phyloP scores from a whole-genome alignment of 2,329 filamentous ascomycete genomes.

The Fusarium secorum region DNA sequence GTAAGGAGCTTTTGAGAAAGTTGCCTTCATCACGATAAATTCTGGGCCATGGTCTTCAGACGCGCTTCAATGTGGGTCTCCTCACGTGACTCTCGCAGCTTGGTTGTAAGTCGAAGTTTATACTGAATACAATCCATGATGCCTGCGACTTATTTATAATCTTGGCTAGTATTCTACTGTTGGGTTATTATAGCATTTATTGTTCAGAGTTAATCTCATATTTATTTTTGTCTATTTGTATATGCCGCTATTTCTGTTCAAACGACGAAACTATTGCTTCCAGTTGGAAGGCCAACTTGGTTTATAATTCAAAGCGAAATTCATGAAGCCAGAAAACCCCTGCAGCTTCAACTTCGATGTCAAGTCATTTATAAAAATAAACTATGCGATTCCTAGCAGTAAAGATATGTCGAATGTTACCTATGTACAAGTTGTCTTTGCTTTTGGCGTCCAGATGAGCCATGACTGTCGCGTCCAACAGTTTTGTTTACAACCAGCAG shows the following conservation, averaged over 20 bases:
- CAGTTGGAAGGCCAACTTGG: neutral
- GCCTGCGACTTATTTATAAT: neutral
- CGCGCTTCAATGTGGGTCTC: slow-evolving; percentile 35
- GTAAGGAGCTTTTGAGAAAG: slow-evolving; percentile 34
- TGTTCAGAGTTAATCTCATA: no score
- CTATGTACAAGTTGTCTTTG: no score
- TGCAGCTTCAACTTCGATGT: neutral
- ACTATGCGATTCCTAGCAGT: neutral
- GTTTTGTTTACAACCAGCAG: neutral
- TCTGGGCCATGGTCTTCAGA: slow-evolving; percentile 40
- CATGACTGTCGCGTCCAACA: neutral
- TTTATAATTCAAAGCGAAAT: no score
- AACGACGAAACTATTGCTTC: neutral
- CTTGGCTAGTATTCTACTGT: neutral
- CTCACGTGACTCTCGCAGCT: slow-evolving; percentile 31
- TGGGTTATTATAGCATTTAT: neutral
- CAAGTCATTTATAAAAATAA: neutral
- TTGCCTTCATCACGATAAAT: slow-evolving; percentile 48
- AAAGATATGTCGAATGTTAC: no score
- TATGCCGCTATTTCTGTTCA: neutral
- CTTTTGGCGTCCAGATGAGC: neutral
- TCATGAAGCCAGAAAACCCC: neutral
- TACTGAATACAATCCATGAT: neutral
- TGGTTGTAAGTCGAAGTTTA: neutral
- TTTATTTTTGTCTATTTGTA: neutral